Evolutionary conservation across 73 alveolate species (phyloP).

Genomic region (Stentor roeselii): DNA sequence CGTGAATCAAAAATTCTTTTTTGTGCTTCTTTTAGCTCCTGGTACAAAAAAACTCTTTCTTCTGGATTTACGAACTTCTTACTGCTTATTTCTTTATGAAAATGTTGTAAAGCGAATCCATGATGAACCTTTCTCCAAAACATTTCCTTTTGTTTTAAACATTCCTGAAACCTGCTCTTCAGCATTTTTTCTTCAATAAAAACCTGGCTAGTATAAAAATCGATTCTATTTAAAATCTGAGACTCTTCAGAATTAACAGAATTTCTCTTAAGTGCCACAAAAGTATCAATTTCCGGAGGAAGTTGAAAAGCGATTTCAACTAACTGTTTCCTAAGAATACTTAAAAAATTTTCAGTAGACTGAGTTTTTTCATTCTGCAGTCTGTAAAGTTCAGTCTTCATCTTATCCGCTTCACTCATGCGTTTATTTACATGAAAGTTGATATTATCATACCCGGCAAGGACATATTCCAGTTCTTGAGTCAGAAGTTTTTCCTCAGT

Average conservation of each 20-base stretch:
- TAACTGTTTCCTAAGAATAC: slow-evolving; percentile 41
- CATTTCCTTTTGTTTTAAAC: slow-evolving; percentile 49
- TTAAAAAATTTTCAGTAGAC: slow-evolving; percentile 37
- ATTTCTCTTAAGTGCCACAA: slow-evolving; percentile 37
- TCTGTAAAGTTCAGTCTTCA: slow-evolving; percentile 37
- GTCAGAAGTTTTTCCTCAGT: slow-evolving; percentile 54
- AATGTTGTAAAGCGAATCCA: slow-evolving; percentile 46
- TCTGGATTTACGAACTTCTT: slow-evolving; percentile 59
- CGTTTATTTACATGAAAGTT: slow-evolving; percentile 43
- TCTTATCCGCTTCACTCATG: slow-evolving; percentile 40
- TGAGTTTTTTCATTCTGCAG: slow-evolving; percentile 48
- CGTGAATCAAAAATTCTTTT: slow-evolving; percentile 36
- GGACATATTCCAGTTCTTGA: slow-evolving; percentile 50
- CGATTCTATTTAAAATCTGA: slow-evolving; percentile 37
- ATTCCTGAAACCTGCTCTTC: slow-evolving; percentile 29
- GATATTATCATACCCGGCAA: slow-evolving; percentile 55
- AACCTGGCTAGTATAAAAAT: slow-evolving; percentile 31
- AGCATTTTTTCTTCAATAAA: slow-evolving; percentile 37
- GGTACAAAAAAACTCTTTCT: slow-evolving; percentile 35
- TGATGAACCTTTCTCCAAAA: slow-evolving; percentile 53
- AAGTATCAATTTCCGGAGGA: slow-evolving; percentile 62
- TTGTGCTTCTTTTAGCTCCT: slow-evolving; percentile 30
- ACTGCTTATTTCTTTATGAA: slow-evolving; percentile 44
- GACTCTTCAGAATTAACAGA: slow-evolving; percentile 36
- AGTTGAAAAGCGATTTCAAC: slow-evolving; percentile 58